Base-by-base conservation (phyloP, 257 asterid genomes). In the Voacanga thouarsii region DNA sequence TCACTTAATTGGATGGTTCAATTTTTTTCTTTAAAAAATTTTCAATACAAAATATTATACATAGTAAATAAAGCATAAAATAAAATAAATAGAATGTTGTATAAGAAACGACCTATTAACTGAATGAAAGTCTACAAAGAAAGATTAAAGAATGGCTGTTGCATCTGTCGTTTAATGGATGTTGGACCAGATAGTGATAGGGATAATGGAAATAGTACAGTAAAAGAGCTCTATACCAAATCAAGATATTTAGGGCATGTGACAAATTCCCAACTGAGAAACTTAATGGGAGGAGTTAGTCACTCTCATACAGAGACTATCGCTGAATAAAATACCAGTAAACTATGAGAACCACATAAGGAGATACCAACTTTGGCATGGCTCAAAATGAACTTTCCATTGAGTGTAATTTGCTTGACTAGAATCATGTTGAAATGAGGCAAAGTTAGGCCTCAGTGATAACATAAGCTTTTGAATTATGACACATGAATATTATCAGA, bases 391-490 rank as follows among this genome's bases (percentile, higher is more conserved):
- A 47, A 79, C 91, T 90, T 90, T 90, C 71, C 56, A 75, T 81
- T 77, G 82, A 39, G 78, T 84, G 63, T 28, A 61, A 78, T 80
- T 53, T 87, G 93, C 83, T 87, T 77, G 80, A 84, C 82, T 83
- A 74, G 24, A 88, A 86, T 70, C 83, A 80, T 84, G 84, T 55
- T 61, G 65, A 30, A 60, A 60, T 80, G 26, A 82, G 74, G 90
- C 83, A 84, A 86, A 77, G 87, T 86, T 88, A 74, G 94, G 90
- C 88, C 81, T 8, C 23, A 69, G 75, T 76, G 78, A 57, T 74
- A 75, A 68, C 70, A 76, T n/a, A 57, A 28, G 55, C 67, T 77
- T 70, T 37, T 65, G 44, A 59, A 26, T 80, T 44, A 41, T 55
- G 83, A 26, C 68, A 74, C 55, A 65, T 43, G 39, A 73, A 70